Conservation (phyloP, 352 stramenopile species). For the Phytophthora boehmeriae region DNA sequence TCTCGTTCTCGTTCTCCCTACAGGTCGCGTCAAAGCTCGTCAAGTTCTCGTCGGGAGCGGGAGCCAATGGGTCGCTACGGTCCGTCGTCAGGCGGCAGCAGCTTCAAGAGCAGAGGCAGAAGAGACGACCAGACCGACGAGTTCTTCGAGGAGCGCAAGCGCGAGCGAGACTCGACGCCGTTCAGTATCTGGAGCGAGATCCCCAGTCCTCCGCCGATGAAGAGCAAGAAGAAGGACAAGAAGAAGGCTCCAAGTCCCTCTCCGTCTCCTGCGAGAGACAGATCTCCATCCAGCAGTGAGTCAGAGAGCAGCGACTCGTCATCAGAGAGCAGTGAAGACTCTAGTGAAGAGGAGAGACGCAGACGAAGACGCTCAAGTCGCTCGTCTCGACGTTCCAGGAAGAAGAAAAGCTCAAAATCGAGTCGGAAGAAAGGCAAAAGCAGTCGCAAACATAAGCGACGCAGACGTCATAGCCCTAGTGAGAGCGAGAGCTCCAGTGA, state of each 20-base stretch:
- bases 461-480: conserved; percentile 25
- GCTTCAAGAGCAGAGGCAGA: conserved; percentile 27
- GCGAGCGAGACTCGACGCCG: conserved; percentile 54
- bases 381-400: conserved; percentile 39
- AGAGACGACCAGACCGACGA: conserved; percentile 50
- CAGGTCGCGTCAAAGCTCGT: conserved; percentile 29
- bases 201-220: conserved; percentile 65
- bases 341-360: conserved; percentile 38
- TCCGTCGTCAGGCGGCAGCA: conserved; percentile 9
- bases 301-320: conserved; percentile 11
- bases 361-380: conserved; percentile 29
- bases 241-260: conserved; percentile 22
- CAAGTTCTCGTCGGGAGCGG: conserved; percentile 16
- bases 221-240: conserved; percentile 54
- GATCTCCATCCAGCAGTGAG: conserved; percentile 28
- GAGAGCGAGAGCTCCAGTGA: conserved; percentile 33
- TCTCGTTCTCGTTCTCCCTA: conserved; percentile 33
- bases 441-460: conserved; percentile 29
- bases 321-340: conserved; percentile 20
- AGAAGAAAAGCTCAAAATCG: conserved; percentile 46
- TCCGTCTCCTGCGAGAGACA: conserved; percentile 18
- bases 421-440: conserved; percentile 42
- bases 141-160: conserved; percentile 81
- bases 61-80: conserved; percentile 41
- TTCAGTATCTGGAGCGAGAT: conserved; percentile 84